Base-by-base conservation (phyloP, 2,329 filamentous ascomycete genomes). In the Xylaria sp. region DNA sequence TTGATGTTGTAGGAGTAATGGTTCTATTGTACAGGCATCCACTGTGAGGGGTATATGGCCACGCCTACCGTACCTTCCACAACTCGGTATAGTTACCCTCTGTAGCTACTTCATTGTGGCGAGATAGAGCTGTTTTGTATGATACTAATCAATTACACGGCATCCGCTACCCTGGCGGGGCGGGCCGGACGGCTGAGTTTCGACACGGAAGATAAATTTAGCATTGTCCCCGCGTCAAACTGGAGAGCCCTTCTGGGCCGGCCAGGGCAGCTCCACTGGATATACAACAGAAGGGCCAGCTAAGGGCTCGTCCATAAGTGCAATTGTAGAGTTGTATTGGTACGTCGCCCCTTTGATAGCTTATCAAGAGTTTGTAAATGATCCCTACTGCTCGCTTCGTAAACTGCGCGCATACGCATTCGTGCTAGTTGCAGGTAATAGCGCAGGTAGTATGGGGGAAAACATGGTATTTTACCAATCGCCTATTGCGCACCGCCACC, bases 381-480 rank as follows among this genome's bases (percentile, higher is more conserved):
- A 23, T 46, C 39, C 23, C 20, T 25, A 8, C 32, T 10, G n/a
- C 37, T 57, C 37, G 23, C 10, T 28, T 58, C 32, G 18, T n/a
- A 12, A 28, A 28, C 28, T 28, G 28, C 28, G 28, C 28, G 28
- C 50, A 20, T 10, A 25, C n/a, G 13, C 50, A 54, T 54, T 39
- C 34, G 10, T 37, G 28, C 28, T 28, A 20, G 18, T 39, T 39
- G 34, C 20, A 41, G 9, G 20, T 32, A 12, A 25, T 46, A 51
- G 32, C 37, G 20, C 48, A 37, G n/a, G 13, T 12, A 48, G 25
- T 50, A 25, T 25, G 23, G 23, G 23, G 23, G 1, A 2, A 23
- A 34, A 34, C 37, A 60, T 51, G 56, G n/a, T n/a, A 50, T 18
- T 5, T 37, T 34, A 46, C 60, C 65, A 59, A 63, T 60, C 15